These are phyloP conservation scores for Pestalotiopsis sp. DNA, from an alignment of 2,329 filamentous ascomycete species.

Conservation along the genomic window DNA sequence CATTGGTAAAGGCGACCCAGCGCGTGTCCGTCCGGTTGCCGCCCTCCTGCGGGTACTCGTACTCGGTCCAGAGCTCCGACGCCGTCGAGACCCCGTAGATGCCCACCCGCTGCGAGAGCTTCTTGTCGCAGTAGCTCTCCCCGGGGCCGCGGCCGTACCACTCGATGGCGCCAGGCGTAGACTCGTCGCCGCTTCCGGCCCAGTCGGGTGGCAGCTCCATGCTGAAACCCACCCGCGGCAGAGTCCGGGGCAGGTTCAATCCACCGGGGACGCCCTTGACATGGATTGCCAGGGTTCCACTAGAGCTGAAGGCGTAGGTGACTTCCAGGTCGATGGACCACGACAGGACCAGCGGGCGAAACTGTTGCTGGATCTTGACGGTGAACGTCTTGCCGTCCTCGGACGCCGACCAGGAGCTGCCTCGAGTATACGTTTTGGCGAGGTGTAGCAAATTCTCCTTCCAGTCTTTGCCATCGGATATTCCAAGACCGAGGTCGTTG, in stretches of 20 bases:
- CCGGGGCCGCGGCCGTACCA: conserved; percentile 73
- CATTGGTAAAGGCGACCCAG: conserved; percentile 51
- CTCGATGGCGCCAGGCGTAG: conserved; percentile 28
- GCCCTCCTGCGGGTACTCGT: conserved; percentile 70
- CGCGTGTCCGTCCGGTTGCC: conserved; percentile 66
- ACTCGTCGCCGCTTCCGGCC: conserved; percentile 10
- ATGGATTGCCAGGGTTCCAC: conserved; percentile 50
- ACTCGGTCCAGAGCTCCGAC: conserved; percentile 60
- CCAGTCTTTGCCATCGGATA: conserved; percentile 60
- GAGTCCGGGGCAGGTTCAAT: conserved; percentile 52
- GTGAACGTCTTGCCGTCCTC: conserved; percentile 32
- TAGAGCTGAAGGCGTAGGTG: conserved; percentile 55
- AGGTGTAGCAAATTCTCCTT: conserved; percentile 44
- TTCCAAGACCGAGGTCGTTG: conserved; percentile 54
- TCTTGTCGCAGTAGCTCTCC: conserved; percentile 70
- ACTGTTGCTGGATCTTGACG: conserved; percentile 49
- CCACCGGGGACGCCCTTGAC: conserved; percentile 51
- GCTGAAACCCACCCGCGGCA: conserved; percentile 65
- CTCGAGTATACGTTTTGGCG: conserved; percentile 39
- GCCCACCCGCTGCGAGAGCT: conserved; percentile 60
- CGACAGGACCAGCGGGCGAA: conserved; percentile 64
- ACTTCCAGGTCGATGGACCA: conserved; percentile 57
- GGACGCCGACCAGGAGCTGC: conserved; percentile 26
- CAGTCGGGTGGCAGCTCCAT: conserved; percentile 38
- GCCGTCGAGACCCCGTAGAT: conserved; percentile 44